Base-by-base conservation (phyloP, 129 eudicot species). In the Tanacetum coccineum region DNA sequence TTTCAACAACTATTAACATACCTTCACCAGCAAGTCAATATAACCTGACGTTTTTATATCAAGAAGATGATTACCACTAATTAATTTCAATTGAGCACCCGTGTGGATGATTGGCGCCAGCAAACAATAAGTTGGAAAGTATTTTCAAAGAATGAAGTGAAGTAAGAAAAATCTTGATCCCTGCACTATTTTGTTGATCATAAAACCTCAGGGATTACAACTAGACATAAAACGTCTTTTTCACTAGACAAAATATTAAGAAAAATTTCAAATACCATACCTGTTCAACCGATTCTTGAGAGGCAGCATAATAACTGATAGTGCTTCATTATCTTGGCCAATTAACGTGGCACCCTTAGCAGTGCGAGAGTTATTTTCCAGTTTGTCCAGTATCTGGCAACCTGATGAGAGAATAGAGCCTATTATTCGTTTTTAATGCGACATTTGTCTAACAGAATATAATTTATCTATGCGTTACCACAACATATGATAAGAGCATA, bases 301-400 rank as follows among this genome's bases (percentile, higher is more conserved):
- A 62, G 94, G 99, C 64, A 83, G 69, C 79, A 94, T 79, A 77
- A 89, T 83, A 74, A 82, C 88, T 50, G 90, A 74, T 62, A 94
- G 65, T 58, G 95, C 82, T 76, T 89, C 97, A 62, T 94, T 94
- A 59, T 89, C 97, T 81, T 89, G 93, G 44, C 97, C 99, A 57
- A 94, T 82, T 53, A 80, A 48, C 70, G 87, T 87, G 17, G 99
- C 95, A 79, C 99, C 95, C 73, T 89, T 89, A 55, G 80, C 85
- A 1, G 87, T 87, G 46, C 97, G 94, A 59, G 97, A 87, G 79
- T 87, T 84, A 64, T 71, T 84, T 66, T 94, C 99, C 78, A 89
- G 45, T 73, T 81, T 75, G 87, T 89, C 88, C 81, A 89, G 79
- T 36, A 76, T 85, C 74, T 84, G 84, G 75, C 93, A 85, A 68